Conservation (phyloP, 306 rosid genomes). For the Trifolium subterraneum region DNA sequence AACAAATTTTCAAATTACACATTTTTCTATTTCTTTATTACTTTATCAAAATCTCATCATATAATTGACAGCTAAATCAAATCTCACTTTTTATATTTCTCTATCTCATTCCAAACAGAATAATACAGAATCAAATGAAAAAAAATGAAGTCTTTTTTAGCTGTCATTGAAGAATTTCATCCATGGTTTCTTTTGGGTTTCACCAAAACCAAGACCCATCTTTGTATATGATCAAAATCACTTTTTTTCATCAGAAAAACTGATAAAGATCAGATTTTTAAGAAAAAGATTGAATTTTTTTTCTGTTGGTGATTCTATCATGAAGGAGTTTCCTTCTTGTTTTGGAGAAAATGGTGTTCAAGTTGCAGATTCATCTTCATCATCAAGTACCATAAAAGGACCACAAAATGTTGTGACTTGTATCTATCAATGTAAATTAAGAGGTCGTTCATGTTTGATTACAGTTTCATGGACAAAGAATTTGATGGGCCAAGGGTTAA, state of each 20-base stretch:
- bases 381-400: slow-evolving; percentile 58
- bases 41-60: slow-evolving; percentile 31
- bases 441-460: slow-evolving; percentile 67
- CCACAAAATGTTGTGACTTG: slow-evolving; percentile 80
- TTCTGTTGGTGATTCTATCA: slow-evolving; percentile 32
- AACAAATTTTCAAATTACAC: slow-evolving; percentile 29
- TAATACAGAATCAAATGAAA: slow-evolving; percentile 23
- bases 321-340: slow-evolving; percentile 98
- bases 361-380: slow-evolving; percentile 68
- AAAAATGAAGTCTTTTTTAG: slow-evolving; percentile 43
- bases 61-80: slow-evolving; percentile 44
- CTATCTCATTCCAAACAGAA: slow-evolving; percentile 35
- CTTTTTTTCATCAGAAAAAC: slow-evolving; percentile 29
- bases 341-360: slow-evolving; percentile 97
- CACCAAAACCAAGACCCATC: slow-evolving; percentile 29
- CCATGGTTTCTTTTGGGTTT: slow-evolving; percentile 36
- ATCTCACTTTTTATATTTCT: slow-evolving; percentile 37
- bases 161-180: slow-evolving; percentile 41
- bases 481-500: slow-evolving; percentile 84
- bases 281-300: slow-evolving; percentile 29
- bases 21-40: slow-evolving; percentile 37
- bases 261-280: slow-evolving; percentile 33
- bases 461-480: slow-evolving; percentile 87
- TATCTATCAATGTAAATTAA: slow-evolving; percentile 72
- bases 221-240: slow-evolving; percentile 27